Evolutionary conservation across 371 early-diverging fungal genomes (phyloP).

Genomic region (Rhizopus microsporus): DNA sequence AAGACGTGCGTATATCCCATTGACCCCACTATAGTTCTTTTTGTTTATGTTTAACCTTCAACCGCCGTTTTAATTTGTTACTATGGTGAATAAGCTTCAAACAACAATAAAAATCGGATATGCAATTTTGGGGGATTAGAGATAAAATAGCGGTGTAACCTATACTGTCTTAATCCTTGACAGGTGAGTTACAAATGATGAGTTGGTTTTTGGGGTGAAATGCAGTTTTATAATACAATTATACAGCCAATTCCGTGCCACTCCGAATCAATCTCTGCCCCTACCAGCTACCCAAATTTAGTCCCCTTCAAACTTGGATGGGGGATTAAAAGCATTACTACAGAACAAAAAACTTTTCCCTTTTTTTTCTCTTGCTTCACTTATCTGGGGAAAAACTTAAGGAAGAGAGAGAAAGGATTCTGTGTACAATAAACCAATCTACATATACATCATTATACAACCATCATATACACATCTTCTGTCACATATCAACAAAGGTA

Average conservation of each 20-base stretch:
- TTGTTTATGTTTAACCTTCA: no score
- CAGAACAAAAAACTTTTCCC: conserved; percentile 9
- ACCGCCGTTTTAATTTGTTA: no score
- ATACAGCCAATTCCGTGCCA: conserved; percentile 22
- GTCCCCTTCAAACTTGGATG: conserved; percentile 23
- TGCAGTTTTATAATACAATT: conserved; percentile 22
- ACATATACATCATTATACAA: conserved; percentile 20
- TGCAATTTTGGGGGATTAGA: conserved; percentile 19
- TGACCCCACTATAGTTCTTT: background rate
- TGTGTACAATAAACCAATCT: conserved; percentile 14
- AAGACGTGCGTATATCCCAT: background rate
- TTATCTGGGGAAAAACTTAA: background rate
- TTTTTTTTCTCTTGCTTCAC: conserved; percentile 9
- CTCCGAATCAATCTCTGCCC: conserved; percentile 32
- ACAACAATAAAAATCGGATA: conserved; percentile 3
- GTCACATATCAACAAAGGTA: background rate
- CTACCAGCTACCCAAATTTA: conserved; percentile 30
- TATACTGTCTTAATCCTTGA: conserved; percentile 10
- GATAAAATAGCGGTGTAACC: background rate
- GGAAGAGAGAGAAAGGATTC: background rate
- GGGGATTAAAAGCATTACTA: conserved; percentile 19
- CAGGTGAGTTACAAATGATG: conserved; percentile 9
- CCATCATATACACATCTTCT: conserved; percentile 6
- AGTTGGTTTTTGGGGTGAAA: conserved; percentile 25
- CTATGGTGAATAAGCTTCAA: no score